These are phyloP conservation scores for Leccinum subgranulosum DNA, from an alignment of 768 basidiomycete species.

Conservation along the genomic window DNA sequence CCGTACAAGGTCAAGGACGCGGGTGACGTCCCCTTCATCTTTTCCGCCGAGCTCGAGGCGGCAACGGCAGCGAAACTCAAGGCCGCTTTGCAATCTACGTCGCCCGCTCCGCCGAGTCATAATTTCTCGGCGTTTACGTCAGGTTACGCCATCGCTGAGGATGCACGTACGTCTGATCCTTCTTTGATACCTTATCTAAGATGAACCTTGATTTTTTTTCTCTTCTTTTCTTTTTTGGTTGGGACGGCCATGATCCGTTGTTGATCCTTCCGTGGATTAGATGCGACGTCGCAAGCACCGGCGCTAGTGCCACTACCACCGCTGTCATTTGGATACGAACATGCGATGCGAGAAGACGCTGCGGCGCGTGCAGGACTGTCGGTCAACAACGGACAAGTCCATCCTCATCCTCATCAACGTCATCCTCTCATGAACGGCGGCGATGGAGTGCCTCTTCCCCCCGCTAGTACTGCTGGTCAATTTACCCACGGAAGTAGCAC, in stretches of 20 bases:
- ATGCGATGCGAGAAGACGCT: not conserved
- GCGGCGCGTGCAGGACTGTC: not conserved
- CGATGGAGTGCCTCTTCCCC: too few species aligned
- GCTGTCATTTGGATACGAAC: not conserved
- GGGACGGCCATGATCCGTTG: not conserved
- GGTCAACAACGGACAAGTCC: not conserved
- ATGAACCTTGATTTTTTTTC: not conserved
- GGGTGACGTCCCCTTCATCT: slow-evolving; percentile 31
- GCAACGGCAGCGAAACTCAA: slow-evolving; percentile 28
- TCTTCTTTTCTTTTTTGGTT: not conserved
- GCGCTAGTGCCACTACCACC: not conserved
- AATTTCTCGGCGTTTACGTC: slow-evolving; percentile 20
- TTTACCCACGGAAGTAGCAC: not conserved
- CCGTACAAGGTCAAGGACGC: slow-evolving; percentile 27
- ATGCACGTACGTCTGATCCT: slow-evolving; percentile 28
- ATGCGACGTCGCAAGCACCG: not conserved
- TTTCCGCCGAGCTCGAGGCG: slow-evolving; percentile 30
- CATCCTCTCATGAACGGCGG: not conserved
- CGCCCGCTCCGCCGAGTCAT: slow-evolving; percentile 10
- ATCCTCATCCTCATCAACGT: not conserved
- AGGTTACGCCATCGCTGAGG: slow-evolving; percentile 20
- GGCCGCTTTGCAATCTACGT: slow-evolving; percentile 20
- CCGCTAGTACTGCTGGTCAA: too few species aligned
- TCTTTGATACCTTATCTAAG: not conserved
- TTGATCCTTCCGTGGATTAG: not conserved